Evolutionary conservation across 176 grass and related monocot species (phyloP).

Genomic region (Miscanthus lutarioriparius): DNA sequence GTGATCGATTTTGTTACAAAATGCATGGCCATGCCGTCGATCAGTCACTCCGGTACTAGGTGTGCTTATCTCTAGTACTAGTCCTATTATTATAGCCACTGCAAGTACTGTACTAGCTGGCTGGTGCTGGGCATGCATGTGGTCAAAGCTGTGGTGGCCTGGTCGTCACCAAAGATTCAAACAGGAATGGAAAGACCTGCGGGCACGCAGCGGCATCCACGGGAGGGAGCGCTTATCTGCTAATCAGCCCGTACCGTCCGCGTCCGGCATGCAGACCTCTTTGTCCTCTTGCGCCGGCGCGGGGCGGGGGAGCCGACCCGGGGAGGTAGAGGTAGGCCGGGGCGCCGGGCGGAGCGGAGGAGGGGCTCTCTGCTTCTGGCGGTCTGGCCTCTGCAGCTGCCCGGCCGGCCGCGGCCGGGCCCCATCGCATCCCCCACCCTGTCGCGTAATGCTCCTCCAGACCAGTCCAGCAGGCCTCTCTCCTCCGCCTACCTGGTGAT

Average conservation of each 20-base stretch:
- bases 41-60: too few species aligned
- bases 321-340: too few species aligned
- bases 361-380: not conserved
- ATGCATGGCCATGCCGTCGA: too few species aligned
- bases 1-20: too few species aligned
- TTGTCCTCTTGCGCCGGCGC: slow-evolving; percentile 10
- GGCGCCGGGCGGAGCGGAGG: too few species aligned
- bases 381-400: not conserved
- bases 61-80: not conserved
- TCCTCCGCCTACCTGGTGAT: slow-evolving; percentile 26
- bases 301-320: too few species aligned
- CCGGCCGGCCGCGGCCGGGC: not conserved
- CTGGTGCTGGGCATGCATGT: not conserved
- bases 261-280: not conserved
- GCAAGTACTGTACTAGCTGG: not conserved
- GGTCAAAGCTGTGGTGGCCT: slow-evolving; percentile 3
- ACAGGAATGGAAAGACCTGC: slow-evolving; percentile 17
- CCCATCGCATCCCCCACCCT: slow-evolving; percentile 37
- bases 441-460: slow-evolving; percentile 31
- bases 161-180: slow-evolving; percentile 23
- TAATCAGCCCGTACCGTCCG: not conserved
- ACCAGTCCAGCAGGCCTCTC: not conserved
- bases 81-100: not conserved
- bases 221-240: too few species aligned
- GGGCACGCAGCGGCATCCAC: not conserved